Conservation (phyloP, 768 basidiomycete genomes). For the Rubroboletus pulcherrimus region DNA sequence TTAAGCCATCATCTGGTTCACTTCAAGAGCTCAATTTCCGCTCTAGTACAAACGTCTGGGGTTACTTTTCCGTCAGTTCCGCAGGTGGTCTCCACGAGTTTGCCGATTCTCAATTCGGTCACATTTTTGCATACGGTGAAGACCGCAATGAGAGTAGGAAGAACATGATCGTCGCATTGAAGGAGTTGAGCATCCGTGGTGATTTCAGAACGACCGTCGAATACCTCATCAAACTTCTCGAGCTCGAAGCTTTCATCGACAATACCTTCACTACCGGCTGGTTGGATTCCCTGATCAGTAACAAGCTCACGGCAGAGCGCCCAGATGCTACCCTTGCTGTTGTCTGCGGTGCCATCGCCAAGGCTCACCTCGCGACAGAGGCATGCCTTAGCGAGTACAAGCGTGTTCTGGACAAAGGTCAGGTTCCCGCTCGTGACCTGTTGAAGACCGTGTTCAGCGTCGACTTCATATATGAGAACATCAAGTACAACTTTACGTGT, state of each 20-base stretch:
- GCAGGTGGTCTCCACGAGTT: conserved; percentile 98
- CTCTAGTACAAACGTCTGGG: conserved; percentile 99
- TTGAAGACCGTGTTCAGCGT: conserved; percentile 95
- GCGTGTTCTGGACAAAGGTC: conserved; percentile 94
- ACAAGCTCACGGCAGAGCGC: conserved; percentile 94
- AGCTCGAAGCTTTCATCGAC: conserved; percentile 92
- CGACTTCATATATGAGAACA: conserved; percentile 97
- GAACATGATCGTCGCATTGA: conserved; percentile 99
- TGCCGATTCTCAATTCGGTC: conserved; percentile 98
- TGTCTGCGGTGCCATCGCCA: conserved; percentile 93
- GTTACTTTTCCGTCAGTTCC: conserved; percentile 96
- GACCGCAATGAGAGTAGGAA: conserved; percentile 93
- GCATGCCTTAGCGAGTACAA: conserved; percentile 92
- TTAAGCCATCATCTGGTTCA: conserved; percentile 97
- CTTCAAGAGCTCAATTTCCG: conserved; percentile 99
- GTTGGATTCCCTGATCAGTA: conserved; percentile 96
- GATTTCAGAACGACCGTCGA: conserved; percentile 99
- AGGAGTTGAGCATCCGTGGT: conserved; percentile 97
- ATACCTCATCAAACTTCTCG: conserved; percentile 96
- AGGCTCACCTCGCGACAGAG: conserved; percentile 87
- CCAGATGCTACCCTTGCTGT: conserved; percentile 92
- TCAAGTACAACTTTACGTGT: conserved; percentile 93
- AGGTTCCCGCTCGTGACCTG: conserved; percentile 91
- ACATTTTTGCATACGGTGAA: conserved; percentile 98
- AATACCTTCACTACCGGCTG: conserved; percentile 99